phyloP scores from a whole-genome alignment of 106 monocot genomes.

The Dioscorea zingiberensis region DNA sequence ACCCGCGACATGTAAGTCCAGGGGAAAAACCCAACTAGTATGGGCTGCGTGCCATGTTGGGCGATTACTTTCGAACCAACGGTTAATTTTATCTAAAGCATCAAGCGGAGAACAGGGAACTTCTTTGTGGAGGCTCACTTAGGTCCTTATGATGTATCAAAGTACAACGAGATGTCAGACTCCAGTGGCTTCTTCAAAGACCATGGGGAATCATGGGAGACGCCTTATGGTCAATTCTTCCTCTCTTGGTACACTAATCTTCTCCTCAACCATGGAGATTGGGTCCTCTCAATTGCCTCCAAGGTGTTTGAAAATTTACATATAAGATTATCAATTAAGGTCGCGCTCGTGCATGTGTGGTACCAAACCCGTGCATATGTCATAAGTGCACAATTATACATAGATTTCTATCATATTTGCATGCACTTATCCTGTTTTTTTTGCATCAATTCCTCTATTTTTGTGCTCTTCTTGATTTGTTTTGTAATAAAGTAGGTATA shows the following conservation, averaged over 20 bases:
- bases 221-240: slow-evolving; percentile 67
- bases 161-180: slow-evolving; percentile 33
- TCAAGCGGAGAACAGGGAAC: slow-evolving; percentile 36
- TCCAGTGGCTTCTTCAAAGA: slow-evolving; percentile 50
- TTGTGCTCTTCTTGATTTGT: too few species aligned
- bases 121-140: slow-evolving; percentile 49
- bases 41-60: too few species aligned
- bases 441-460: too few species aligned
- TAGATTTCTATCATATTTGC: too few species aligned
- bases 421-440: too few species aligned
- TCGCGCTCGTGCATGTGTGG: slow-evolving; percentile 56
- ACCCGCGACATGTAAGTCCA: too few species aligned
- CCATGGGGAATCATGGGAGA: slow-evolving; percentile 52
- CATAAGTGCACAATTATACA: too few species aligned
- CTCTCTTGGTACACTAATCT: slow-evolving; percentile 58
- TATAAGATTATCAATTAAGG: slow-evolving; percentile 36
- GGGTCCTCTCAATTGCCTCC: slow-evolving; percentile 37
- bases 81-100: too few species aligned
- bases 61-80: too few species aligned
- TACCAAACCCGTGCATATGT: slow-evolving; percentile 32
- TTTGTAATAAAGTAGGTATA: too few species aligned
- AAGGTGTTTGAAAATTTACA: slow-evolving; percentile 27
- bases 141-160: slow-evolving; percentile 63
- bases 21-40: too few species aligned
- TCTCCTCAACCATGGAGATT: slow-evolving; percentile 48